Percentiles rank a stretch among this genome's conserved stretches.
These are phyloP conservation scores for Fusarium agapanthi DNA, from an alignment of 2,329 filamentous ascomycete species.

Conservation along the genomic window DNA sequence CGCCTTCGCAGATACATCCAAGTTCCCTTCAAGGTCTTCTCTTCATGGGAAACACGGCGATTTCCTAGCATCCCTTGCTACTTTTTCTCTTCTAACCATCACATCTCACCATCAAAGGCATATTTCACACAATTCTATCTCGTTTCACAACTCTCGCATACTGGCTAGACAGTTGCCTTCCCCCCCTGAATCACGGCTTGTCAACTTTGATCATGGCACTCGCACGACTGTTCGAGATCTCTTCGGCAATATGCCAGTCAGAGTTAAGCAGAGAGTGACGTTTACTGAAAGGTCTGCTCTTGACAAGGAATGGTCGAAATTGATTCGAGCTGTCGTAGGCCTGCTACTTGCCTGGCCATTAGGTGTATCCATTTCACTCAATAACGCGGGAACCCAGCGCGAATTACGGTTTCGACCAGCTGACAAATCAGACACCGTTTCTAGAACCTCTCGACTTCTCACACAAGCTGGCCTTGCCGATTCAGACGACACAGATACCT, in stretches of 20 bases:
- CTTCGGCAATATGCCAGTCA: slow-evolving; percentile 90
- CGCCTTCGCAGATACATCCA: slow-evolving; percentile 76
- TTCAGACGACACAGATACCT: slow-evolving; percentile 61
- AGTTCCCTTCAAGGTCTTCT: slow-evolving; percentile 57
- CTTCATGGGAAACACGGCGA: slow-evolving; percentile 74
- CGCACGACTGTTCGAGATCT: slow-evolving; percentile 79
- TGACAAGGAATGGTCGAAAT: slow-evolving; percentile 70
- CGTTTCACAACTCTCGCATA: slow-evolving; percentile 74
- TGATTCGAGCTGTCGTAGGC: slow-evolving; percentile 67
- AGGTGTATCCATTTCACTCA: slow-evolving; percentile 65
- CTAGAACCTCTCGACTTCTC: slow-evolving; percentile 60
- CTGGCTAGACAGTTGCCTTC: slow-evolving; percentile 72
- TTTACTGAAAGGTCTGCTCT: slow-evolving; percentile 60
- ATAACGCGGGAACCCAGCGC: slow-evolving; percentile 56
- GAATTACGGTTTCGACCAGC: slow-evolving; percentile 49
- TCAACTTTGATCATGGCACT: slow-evolving; percentile 73
- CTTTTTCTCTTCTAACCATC: slow-evolving; percentile 79
- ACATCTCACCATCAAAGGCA: slow-evolving; percentile 73
- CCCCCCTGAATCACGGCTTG: slow-evolving; percentile 64
- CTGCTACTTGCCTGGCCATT: slow-evolving; percentile 76
- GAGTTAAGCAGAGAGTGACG: slow-evolving; percentile 79
- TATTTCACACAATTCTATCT: slow-evolving; percentile 70
- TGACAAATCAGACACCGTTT: slow-evolving; percentile 28
- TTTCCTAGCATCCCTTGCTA: slow-evolving; percentile 80
- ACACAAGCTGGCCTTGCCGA: slow-evolving; percentile 71